These are phyloP conservation scores for Leccinum rimulosum DNA, from an alignment of 768 basidiomycete genomes.

Conservation along the genomic window DNA sequence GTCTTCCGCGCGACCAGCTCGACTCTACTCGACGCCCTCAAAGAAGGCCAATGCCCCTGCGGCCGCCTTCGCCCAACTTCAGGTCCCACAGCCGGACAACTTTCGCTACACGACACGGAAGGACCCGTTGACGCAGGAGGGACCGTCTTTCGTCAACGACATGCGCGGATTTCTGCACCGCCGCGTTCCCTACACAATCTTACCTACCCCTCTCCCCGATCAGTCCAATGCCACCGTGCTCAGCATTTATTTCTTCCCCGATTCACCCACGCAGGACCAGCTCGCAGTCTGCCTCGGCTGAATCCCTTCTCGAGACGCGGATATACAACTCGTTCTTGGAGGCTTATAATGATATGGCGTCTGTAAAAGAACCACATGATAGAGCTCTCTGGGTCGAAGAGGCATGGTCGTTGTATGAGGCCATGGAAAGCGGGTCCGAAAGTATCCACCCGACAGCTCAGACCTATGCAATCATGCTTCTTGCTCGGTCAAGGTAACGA, in stretches of 20 bases:
- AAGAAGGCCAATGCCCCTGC: slow-evolving; percentile 55
- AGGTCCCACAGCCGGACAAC: slow-evolving; percentile 37
- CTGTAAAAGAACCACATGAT: slow-evolving; percentile 41
- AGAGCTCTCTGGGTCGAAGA: slow-evolving; percentile 59
- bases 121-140: slow-evolving; percentile 20
- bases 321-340: slow-evolving; percentile 66
- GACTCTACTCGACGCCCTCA: slow-evolving; percentile 67
- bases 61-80: slow-evolving; percentile 39
- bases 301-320: slow-evolving; percentile 45
- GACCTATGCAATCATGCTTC: slow-evolving; percentile 71
- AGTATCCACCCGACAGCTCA: slow-evolving; percentile 48
- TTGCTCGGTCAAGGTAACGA: slow-evolving; percentile 52
- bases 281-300: slow-evolving; percentile 51
- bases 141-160: slow-evolving; percentile 28
- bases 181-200: slow-evolving; percentile 48
- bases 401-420: slow-evolving; percentile 57
- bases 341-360: slow-evolving; percentile 62
- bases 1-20: slow-evolving; percentile 66
- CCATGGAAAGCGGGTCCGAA: slow-evolving; percentile 50
- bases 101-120: slow-evolving; percentile 34
- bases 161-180: slow-evolving; percentile 53
- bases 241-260: slow-evolving; percentile 57
- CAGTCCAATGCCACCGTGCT: slow-evolving; percentile 35
- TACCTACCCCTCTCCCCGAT: slow-evolving; percentile 65
- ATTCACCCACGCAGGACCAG: slow-evolving; percentile 65